Evolutionary conservation across 352 stramenopile genomes (phyloP), one percentile per base, ranked within the genome.

Genomic region (Halophytophthora batemanensis): DNA sequence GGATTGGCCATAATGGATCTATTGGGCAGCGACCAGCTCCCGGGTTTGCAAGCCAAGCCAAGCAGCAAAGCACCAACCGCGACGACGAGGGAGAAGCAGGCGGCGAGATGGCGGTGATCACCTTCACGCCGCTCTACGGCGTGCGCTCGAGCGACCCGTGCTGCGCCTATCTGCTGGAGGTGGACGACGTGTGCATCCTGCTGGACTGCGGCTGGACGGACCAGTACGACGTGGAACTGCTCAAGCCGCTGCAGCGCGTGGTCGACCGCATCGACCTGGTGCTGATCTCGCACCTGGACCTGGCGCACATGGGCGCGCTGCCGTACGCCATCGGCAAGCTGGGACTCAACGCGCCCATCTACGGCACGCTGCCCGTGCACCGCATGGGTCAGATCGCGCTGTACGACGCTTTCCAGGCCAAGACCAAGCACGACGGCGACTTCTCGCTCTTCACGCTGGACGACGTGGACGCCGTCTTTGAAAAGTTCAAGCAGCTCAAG

Each of bases 361-460:
- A 97, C 58, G 90, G 89, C 14, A 98, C 96, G 15, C 88, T 97
- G 28, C 93, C 96, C 2, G 96, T 97, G 17, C 86, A 98, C 25
- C 96, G 97, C 67, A 98, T 98, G 92, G 95, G 95, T 10, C 91
- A 98, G 72, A 98, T 98, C 75, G 91, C 89, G 37, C 74, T 99
- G 10, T 98, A 98, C 61, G 95, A 98, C 61, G 88, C 93, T 23
- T 97, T 97, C 54, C 91, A 97, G 33, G 85, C 88, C 38, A 81
- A 97, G 50, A 97, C 82, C 12, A 93, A 90, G 59, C 79, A 96
- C 57, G 93, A 98, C 53, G 87, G 89, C 46, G 75, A 86, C 46
- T 95, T 97, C 68, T 61, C 91, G 58, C 63, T 98, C 69, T 90
- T 96, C 74, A 82, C 69, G 6, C 76, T 98, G 47, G 90, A 98